Percentiles rank a stretch among this genome's conserved stretches.
These are phyloP conservation scores for Cotoneaster glaucophyllus DNA, from an alignment of 306 rosid genomes.

Conservation along the genomic window DNA sequence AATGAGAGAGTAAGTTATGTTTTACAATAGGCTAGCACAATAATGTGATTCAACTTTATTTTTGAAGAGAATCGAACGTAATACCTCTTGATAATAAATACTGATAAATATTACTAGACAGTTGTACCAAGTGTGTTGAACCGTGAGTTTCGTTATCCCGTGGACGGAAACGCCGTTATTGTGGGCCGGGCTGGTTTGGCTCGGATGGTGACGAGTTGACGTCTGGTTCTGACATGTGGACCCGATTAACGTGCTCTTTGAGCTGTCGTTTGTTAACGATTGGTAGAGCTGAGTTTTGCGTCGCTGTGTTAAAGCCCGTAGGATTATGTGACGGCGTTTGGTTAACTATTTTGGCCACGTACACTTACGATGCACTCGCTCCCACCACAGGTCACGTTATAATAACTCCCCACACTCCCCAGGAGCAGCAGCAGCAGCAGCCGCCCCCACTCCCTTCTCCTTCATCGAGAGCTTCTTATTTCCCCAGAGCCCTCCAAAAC, in stretches of 20 bases:
- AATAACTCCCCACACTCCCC: not conserved
- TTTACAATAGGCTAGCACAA: rapidly evolving
- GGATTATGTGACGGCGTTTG: not conserved
- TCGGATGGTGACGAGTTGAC: constrained; percentile 26
- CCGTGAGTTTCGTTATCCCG: not conserved
- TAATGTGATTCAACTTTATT: rapidly evolving
- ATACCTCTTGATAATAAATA: no score
- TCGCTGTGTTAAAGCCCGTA: not conserved
- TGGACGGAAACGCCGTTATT: constrained; percentile 5
- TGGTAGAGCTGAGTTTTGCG: not conserved
- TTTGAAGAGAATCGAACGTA: rapidly evolving
- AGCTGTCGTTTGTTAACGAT: not conserved
- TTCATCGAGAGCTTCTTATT: not conserved
- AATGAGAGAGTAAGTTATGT: no score
- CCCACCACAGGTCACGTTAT: not conserved
- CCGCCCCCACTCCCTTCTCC: not conserved
- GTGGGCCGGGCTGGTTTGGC: not conserved
- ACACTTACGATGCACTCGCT: not conserved
- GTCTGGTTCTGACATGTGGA: constrained; percentile 1
- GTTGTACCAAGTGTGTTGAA: no score
- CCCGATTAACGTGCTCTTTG: not conserved
- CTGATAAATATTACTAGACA: rapidly evolving
- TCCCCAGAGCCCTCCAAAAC: not conserved
- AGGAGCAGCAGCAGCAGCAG: not conserved
- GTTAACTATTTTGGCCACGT: not conserved